Base-by-base conservation (phyloP, 1,284 basidiomycete species). In the Cryptococcus floricola region DNA sequence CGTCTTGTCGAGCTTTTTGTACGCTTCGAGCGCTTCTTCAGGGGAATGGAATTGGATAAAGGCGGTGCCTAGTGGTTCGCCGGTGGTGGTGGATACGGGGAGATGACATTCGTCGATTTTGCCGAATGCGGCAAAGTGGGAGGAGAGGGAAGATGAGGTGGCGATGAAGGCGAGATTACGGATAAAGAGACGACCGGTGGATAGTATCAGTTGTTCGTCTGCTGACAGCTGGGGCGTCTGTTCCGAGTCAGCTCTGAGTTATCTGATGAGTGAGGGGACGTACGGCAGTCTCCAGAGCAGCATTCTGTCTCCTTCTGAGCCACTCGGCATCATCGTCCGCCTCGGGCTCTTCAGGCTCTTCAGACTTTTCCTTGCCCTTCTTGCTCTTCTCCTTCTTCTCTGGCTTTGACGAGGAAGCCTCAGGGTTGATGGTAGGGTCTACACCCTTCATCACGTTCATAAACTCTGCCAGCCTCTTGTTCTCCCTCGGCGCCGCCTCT, bases 141-240 rank as follows among this genome's bases (percentile, higher is more conserved):
- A 79, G 7, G 77, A 71, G 2, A 98, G 75, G 51, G 96, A 91
- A 4, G 81, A 78, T 37, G 88, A 83, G 1, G 86, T 87, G 56
- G 89, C 89, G 0, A 87, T 83, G 69, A 91, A 98, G 0, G 93
- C 82, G 18, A 98, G 77, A 71, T 98, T 98, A 13, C 95, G 89
- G 6, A 98, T 80, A 71, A 98, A 98, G 5, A 98, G 79, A 1
- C 95, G 85, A 0, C 85, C 84, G 0, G 90, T 92, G 56, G 84
- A 82, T 25, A 88, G 78, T 54, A 97, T 91, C 0, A 85, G 85
- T 34, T 62, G 50, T 53, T 83, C 80, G 59, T 80, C 83, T 0
- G 79, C 79, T 42, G 62, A 63, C 27, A 63, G 31, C 52, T 59
- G 50, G 12, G 54, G 37, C 16, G 46, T 37, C 59, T 57, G 31